phyloP scores from a whole-genome alignment of 2,329 filamentous ascomycete genomes.

The Zymoseptoria ardabiliae region DNA sequence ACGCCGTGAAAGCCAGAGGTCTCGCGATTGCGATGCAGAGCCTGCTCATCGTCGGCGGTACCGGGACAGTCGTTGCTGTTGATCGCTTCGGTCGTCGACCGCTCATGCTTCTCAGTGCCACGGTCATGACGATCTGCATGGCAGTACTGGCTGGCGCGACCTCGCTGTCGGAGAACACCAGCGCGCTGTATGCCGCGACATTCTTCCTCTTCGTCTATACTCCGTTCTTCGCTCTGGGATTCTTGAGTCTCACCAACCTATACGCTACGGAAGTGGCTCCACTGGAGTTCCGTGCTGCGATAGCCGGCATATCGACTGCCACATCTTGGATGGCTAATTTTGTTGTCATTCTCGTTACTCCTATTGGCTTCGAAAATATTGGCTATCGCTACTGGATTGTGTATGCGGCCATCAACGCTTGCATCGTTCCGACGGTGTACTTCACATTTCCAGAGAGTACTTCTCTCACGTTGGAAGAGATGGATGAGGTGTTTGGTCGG shows the following conservation, averaged over 20 bases:
- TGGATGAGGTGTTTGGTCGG: neutral
- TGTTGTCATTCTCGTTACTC: conserved; percentile 22
- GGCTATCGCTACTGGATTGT: conserved; percentile 26
- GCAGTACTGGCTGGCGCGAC: conserved; percentile 8
- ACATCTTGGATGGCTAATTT: conserved; percentile 44
- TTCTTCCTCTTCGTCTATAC: conserved; percentile 19
- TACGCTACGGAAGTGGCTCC: conserved; percentile 20
- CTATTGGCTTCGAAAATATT: conserved; percentile 24
- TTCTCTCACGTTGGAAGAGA: conserved; percentile 33
- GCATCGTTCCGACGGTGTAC: conserved; percentile 14
- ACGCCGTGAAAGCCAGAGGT: conserved; percentile 6
- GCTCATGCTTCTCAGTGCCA: conserved; percentile 17
- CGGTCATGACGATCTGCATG: conserved; percentile 19
- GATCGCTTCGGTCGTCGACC: conserved; percentile 17
- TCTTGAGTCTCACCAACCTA: conserved; percentile 17
- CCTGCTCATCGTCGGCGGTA: neutral
- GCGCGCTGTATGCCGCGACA: conserved; percentile 7
- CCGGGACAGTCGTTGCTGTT: conserved; percentile 6
- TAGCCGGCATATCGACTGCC: conserved; percentile 31
- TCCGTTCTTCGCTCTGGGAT: conserved; percentile 20
- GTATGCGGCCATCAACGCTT: conserved; percentile 27
- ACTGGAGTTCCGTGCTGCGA: conserved; percentile 17
- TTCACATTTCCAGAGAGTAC: conserved; percentile 25
- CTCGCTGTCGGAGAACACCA: conserved; percentile 1
- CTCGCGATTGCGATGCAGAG: neutral